Conservation (phyloP, 2,329 filamentous ascomycete species). For the Aurifilum marmelostoma region DNA sequence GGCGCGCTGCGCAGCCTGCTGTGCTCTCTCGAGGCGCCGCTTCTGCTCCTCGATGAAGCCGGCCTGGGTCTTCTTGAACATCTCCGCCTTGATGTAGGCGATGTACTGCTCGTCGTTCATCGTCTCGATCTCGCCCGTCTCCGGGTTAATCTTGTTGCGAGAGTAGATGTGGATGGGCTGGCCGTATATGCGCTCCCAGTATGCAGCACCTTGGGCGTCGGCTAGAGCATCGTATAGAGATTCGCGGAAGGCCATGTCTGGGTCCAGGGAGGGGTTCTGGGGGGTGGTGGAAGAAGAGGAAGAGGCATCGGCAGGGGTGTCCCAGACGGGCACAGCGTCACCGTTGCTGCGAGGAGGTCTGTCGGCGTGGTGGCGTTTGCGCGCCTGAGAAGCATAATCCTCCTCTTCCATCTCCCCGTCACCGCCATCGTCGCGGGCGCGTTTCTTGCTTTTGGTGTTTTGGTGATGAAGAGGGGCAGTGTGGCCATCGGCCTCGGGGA, state of each 20-base stretch:
- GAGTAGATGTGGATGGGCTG: slow-evolving; percentile 87
- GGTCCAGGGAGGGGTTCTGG: slow-evolving; percentile 41
- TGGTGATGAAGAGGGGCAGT: neutral
- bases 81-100: slow-evolving; percentile 78
- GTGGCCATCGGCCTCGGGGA: neutral
- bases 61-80: slow-evolving; percentile 95
- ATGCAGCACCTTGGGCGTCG: slow-evolving; percentile 92
- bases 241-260: slow-evolving; percentile 82
- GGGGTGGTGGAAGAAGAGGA: slow-evolving; percentile 33
- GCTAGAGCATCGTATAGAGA: slow-evolving; percentile 96
- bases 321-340: neutral
- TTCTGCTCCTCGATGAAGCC: slow-evolving; percentile 79
- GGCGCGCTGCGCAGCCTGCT: slow-evolving; percentile 57
- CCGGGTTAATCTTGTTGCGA: slow-evolving; percentile 44
- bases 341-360: neutral
- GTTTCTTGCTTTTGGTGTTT: neutral
- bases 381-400: no score
- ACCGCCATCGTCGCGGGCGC: neutral
- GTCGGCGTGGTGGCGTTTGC: neutral
- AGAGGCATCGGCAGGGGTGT: neutral
- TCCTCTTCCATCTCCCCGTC: neutral
- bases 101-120: slow-evolving; percentile 97
- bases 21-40: slow-evolving; percentile 45
- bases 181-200: slow-evolving; percentile 96
- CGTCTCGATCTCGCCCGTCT: slow-evolving; percentile 66